A percentile compares a stretch with the other conserved stretches of the same genome.
Evolutionary conservation across 257 asterid genomes (phyloP).

Genomic region (Fraxinus pennsylvanica): DNA sequence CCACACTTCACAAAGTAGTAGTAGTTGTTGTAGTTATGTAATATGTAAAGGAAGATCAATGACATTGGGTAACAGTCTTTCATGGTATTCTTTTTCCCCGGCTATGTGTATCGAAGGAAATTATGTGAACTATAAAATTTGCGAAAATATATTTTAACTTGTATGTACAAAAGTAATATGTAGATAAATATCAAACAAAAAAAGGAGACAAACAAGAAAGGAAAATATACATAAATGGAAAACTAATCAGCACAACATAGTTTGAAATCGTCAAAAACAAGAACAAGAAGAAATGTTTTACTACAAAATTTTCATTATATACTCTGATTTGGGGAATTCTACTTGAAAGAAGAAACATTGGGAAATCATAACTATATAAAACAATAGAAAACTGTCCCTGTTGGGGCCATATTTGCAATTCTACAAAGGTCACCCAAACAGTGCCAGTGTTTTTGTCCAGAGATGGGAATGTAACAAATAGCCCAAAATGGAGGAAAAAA

Average conservation of each 20-base stretch:
- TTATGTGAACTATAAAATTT: too few species aligned
- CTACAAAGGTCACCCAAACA: constrained; percentile 43
- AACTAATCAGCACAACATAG: too few species aligned
- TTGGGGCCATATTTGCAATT: constrained; percentile 43
- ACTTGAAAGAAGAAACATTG: neutral
- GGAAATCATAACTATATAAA: constrained; percentile 24
- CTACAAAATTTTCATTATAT: constrained; percentile 18
- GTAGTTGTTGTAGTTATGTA: too few species aligned
- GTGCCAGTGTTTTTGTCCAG: constrained; percentile 32
- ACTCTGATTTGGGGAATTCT: constrained; percentile 15
- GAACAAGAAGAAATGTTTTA: constrained; percentile 9
- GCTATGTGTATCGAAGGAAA: too few species aligned
- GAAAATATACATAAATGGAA: too few species aligned
- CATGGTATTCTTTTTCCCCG: too few species aligned
- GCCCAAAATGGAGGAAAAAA: constrained; percentile 45
- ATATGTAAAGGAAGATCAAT: neutral
- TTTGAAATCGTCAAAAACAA: constrained; percentile 1
- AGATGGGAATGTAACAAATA: constrained; percentile 38
- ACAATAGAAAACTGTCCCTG: constrained; percentile 22
- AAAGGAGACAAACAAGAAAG: too few species aligned
- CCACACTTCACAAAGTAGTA: neutral
- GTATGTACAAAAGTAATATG: too few species aligned
- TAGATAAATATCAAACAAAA: too few species aligned
- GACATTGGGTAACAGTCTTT: too few species aligned
- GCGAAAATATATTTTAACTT: too few species aligned